phyloP scores from a whole-genome alignment of 2,329 filamentous ascomycete genomes.

The Verticillium tricorpus region DNA sequence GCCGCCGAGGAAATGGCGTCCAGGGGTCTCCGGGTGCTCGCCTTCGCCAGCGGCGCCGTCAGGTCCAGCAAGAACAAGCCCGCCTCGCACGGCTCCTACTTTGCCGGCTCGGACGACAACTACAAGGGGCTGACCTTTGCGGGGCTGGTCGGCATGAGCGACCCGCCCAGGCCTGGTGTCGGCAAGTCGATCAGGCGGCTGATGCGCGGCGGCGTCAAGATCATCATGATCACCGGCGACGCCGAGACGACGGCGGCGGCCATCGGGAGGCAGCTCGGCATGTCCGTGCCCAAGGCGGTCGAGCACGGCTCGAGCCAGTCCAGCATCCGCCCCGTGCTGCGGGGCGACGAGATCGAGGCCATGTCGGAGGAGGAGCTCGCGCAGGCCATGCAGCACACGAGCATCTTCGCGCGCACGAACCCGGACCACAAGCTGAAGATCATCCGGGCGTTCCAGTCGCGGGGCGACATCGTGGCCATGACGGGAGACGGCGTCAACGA shows the following conservation, averaged over 20 bases:
- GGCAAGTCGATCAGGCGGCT: constrained; percentile 82
- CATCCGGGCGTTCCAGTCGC: constrained; percentile 81
- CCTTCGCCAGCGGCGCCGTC: constrained; percentile 82
- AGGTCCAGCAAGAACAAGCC: constrained; percentile 24
- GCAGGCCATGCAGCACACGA: constrained; percentile 80
- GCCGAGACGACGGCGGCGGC: constrained; percentile 91
- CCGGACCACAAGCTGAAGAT: constrained; percentile 99
- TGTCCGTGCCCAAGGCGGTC: constrained; percentile 64
- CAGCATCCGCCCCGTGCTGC: constrained; percentile 67
- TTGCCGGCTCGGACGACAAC: constrained; percentile 44
- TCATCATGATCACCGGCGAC: constrained; percentile 99
- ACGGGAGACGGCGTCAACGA: constrained; percentile 98
- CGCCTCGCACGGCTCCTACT: not conserved
- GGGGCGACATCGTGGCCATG: constrained; percentile 97
- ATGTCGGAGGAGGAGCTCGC: constrained; percentile 85
- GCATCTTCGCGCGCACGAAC: constrained; percentile 92
- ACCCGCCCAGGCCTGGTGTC: constrained; percentile 87
- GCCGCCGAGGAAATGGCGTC: constrained; percentile 85
- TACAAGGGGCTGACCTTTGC: constrained; percentile 86
- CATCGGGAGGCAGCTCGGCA: constrained; percentile 92
- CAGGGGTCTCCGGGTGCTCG: constrained; percentile 84
- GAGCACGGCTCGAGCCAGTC: constrained; percentile 50
- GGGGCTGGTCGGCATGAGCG: constrained; percentile 93
- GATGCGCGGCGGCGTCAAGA: constrained; percentile 90
- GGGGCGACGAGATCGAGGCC: constrained; percentile 85